Conservation (phyloP, 2,329 filamentous ascomycete genomes). For the Amphichorda felina region DNA sequence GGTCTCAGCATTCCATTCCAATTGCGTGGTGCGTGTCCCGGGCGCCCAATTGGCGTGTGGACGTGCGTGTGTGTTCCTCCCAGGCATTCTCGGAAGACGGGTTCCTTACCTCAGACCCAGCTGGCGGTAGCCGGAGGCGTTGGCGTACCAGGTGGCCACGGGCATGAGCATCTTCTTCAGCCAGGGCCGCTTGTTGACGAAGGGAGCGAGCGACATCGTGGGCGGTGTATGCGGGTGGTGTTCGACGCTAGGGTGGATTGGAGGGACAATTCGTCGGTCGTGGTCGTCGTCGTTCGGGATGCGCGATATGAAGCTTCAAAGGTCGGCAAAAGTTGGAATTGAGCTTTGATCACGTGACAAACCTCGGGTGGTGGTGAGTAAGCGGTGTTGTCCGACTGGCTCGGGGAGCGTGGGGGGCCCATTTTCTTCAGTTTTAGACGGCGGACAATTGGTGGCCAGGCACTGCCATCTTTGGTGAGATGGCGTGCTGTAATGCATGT, state of each 20-base stretch:
- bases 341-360: slow-evolving; percentile 2
- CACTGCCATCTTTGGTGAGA: too few relatives aligned
- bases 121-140: slow-evolving; percentile 85
- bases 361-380: too few relatives aligned
- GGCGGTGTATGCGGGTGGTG: slow-evolving; percentile 2
- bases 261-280: neutral
- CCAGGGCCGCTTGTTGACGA: slow-evolving; percentile 76
- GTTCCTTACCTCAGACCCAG: slow-evolving; percentile 69
- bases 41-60: neutral
- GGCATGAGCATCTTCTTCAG: slow-evolving; percentile 66
- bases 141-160: slow-evolving; percentile 76
- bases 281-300: neutral
- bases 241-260: neutral
- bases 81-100: neutral
- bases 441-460: slow-evolving; percentile 1
- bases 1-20: neutral
- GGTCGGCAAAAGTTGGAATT: slow-evolving; percentile 5
- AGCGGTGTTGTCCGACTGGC: too few relatives aligned
- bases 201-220: slow-evolving; percentile 62
- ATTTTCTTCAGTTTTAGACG: too few relatives aligned
- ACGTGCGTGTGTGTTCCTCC: too few relatives aligned
- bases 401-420: neutral
- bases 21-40: neutral
- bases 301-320: neutral
- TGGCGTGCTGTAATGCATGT: too few relatives aligned